Conservation (phyloP, 164 flowering plant species). For the Nymphaea thermarum region DNA sequence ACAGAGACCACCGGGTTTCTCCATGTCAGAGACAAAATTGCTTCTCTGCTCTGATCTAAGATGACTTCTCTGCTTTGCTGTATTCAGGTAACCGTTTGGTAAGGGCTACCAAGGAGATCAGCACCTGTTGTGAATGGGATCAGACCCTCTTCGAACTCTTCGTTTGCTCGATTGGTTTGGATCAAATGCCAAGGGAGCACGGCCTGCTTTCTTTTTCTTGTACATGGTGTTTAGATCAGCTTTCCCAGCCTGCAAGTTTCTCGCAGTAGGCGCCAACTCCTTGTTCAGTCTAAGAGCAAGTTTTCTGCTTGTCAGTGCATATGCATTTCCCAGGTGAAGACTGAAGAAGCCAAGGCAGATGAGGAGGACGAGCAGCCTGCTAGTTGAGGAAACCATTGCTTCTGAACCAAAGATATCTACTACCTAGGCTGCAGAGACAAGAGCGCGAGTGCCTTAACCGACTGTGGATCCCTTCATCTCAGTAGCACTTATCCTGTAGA, state of each 20-base stretch:
- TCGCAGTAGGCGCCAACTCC: not conserved
- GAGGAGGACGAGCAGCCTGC: slow-evolving; percentile 26
- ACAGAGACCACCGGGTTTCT: not conserved
- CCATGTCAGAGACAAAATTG: slow-evolving; percentile 3
- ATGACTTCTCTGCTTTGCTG: not conserved
- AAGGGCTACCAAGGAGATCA: slow-evolving; percentile 11
- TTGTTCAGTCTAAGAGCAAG: slow-evolving; percentile 27
- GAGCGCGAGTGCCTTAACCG: not conserved
- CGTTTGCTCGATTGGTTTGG: slow-evolving; percentile 52
- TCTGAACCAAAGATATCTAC: slow-evolving; percentile 2
- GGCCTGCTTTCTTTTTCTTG: slow-evolving; percentile 19
- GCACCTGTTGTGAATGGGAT: slow-evolving; percentile 74
- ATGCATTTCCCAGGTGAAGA: slow-evolving; percentile 29
- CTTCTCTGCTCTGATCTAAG: not conserved
- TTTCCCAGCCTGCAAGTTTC: not conserved
- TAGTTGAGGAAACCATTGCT: slow-evolving; percentile 30
- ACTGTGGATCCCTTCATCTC: not conserved
- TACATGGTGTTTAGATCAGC: slow-evolving; percentile 19
- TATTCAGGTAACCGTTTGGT: not conserved
- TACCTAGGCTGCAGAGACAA: too few species aligned
- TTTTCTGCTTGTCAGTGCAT: slow-evolving; percentile 36
- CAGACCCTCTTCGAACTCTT: slow-evolving; percentile 55
- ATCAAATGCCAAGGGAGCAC: slow-evolving; percentile 38
- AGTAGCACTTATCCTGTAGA: slow-evolving; percentile 22
- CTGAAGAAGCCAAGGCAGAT: slow-evolving; percentile 32